Percentiles rank a stretch among this genome's conserved stretches.
phyloP scores from a whole-genome alignment of 805 yeast species.

The Kazachstania kunashirensis region DNA sequence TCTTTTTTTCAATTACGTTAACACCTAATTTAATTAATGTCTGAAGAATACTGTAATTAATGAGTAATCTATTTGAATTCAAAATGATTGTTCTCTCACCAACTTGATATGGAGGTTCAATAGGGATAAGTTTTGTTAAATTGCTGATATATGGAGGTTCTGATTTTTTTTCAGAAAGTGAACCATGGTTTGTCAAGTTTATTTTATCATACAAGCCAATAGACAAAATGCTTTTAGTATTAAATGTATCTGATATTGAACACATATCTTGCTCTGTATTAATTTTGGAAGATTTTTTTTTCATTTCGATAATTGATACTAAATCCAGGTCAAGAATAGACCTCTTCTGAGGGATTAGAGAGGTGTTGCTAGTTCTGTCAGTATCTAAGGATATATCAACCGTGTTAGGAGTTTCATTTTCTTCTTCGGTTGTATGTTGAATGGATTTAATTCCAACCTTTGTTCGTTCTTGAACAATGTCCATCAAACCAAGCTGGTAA shows the following conservation, averaged over 20 bases:
- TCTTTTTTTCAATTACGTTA: conserved; percentile 10
- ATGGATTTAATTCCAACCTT: background rate
- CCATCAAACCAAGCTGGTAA: conserved; percentile 2
- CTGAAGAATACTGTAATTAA: conserved; percentile 9
- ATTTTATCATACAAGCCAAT: too few species aligned
- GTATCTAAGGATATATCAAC: too few species aligned
- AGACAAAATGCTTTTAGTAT: too few species aligned
- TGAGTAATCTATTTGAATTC: conserved; percentile 9
- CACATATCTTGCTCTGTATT: too few species aligned
- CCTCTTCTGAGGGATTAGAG: conserved; percentile 16
- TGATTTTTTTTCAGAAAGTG: too few species aligned
- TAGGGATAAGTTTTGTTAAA: too few species aligned
- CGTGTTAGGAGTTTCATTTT: background rate
- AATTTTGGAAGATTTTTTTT: too few species aligned
- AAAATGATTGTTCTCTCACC: conserved; percentile 4
- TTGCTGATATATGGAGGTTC: too few species aligned
- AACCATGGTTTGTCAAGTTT: too few species aligned
- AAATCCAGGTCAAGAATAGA: conserved; percentile 19
- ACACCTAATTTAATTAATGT: conserved; percentile 4
- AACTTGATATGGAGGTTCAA: background rate
- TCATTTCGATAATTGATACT: conserved; percentile 7
- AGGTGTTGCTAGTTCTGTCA: too few species aligned
- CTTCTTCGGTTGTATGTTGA: background rate
- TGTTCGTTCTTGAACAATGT: background rate
- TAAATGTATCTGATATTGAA: too few species aligned